A percentile compares a stretch with the other conserved stretches of the same genome.
phyloP scores from a whole-genome alignment of 768 basidiomycete species.

The Pholiota conissans region DNA sequence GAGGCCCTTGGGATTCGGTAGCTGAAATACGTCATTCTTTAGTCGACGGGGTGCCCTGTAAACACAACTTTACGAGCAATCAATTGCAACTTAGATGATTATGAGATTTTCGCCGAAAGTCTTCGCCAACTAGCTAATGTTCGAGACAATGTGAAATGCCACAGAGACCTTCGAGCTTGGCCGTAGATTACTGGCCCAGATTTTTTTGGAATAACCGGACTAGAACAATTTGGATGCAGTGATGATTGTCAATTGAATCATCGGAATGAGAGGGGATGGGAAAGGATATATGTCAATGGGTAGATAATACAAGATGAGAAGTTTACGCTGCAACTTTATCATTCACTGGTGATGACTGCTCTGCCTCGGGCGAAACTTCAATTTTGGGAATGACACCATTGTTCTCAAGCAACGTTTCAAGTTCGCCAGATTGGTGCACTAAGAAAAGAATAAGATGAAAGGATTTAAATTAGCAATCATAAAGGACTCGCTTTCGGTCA shows the following conservation, averaged over 20 bases:
- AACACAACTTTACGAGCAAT: too few relatives aligned
- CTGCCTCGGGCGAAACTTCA: constrained; percentile 7
- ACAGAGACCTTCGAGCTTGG: too few relatives aligned
- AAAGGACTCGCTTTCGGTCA: background rate
- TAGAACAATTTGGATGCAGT: too few relatives aligned
- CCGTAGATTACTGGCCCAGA: too few relatives aligned
- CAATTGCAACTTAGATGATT: too few relatives aligned
- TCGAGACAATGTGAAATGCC: too few relatives aligned
- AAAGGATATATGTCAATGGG: background rate
- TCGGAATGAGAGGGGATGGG: background rate
- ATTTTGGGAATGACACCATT: constrained; percentile 65
- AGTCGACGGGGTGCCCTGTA: too few relatives aligned
- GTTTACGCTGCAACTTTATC: background rate
- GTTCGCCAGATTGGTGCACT: constrained; percentile 98
- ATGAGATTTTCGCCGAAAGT: too few relatives aligned
- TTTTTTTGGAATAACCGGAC: too few relatives aligned
- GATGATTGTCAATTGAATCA: background rate
- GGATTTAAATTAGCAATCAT: background rate
- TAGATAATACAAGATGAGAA: background rate
- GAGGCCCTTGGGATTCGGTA: too few relatives aligned
- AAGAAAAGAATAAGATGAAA: constrained; percentile 3
- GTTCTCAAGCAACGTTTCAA: constrained; percentile 78
- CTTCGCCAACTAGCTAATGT: too few relatives aligned
- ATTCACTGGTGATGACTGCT: background rate
- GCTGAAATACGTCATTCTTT: too few relatives aligned